Conservation (phyloP, 106 monocot species). For the Platanthera guangdongensis region DNA sequence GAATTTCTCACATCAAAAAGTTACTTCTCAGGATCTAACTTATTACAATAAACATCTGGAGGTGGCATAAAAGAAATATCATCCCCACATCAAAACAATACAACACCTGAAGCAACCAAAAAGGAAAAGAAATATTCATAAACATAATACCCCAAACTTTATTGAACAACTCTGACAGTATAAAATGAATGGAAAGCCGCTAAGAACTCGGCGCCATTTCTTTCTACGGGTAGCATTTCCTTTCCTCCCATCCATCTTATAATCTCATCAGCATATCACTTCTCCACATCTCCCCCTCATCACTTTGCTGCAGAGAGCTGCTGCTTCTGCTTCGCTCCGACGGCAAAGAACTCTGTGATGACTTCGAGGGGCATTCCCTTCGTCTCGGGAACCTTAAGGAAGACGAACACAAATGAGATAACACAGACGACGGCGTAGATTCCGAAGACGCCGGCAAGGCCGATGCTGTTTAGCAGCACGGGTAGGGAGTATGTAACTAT, state of each 20-base stretch:
- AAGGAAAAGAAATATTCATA: not conserved
- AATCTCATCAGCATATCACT: not conserved
- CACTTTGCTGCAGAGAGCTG: not conserved
- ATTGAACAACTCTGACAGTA: not conserved
- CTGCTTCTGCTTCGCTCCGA: conserved; percentile 26
- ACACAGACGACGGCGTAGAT: conserved; percentile 32
- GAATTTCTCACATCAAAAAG: conserved; percentile 1
- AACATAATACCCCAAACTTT: not conserved
- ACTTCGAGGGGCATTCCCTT: conserved; percentile 56
- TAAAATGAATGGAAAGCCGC: not conserved
- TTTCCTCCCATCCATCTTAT: not conserved
- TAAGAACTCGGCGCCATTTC: not conserved
- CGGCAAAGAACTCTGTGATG: conserved; percentile 39
- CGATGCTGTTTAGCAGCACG: conserved; percentile 31
- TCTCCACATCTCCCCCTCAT: not conserved
- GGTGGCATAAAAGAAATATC: not conserved
- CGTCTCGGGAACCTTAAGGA: conserved; percentile 42
- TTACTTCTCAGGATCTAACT: not conserved
- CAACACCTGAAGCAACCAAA: not conserved
- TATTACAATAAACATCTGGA: not conserved
- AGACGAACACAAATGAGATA: conserved; percentile 31
- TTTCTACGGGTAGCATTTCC: not conserved
- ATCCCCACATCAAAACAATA: conserved; percentile 2
- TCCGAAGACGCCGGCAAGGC: conserved; percentile 44
- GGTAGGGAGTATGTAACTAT: conserved; percentile 49